Percentiles rank a stretch among this genome's conserved stretches.
Evolutionary conservation across 208 protist species (phyloP).

Genomic region (Leptomonas seymouri): DNA sequence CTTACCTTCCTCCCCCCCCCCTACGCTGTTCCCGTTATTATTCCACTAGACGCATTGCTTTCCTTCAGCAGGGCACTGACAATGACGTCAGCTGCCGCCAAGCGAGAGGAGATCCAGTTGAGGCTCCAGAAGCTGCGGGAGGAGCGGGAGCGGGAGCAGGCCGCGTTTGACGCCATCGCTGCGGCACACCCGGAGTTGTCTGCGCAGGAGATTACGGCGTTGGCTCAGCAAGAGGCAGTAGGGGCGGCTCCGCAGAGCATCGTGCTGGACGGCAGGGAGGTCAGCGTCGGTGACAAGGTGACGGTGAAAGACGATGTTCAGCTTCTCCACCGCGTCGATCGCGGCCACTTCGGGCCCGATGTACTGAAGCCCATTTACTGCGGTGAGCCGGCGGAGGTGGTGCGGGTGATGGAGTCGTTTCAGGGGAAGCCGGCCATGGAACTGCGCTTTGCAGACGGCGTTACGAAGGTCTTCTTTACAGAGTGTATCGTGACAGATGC

Average conservation of each 20-base stretch:
- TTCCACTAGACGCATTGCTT: background rate
- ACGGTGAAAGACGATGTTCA: slow-evolving; percentile 56
- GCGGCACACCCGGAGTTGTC: slow-evolving; percentile 39
- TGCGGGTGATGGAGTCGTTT: slow-evolving; percentile 66
- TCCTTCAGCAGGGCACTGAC: slow-evolving; percentile 1
- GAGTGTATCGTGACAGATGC: slow-evolving; percentile 59
- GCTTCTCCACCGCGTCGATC: slow-evolving; percentile 47
- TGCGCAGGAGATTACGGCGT: slow-evolving; percentile 48
- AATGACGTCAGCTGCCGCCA: slow-evolving; percentile 28
- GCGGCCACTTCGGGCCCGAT: slow-evolving; percentile 63
- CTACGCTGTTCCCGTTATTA: too few species aligned
- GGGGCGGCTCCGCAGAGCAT: slow-evolving; percentile 33
- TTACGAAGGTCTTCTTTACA: slow-evolving; percentile 73
- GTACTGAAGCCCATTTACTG: slow-evolving; percentile 83
- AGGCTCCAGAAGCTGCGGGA: slow-evolving; percentile 66
- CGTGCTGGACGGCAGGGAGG: slow-evolving; percentile 32
- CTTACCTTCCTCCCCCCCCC: too few species aligned
- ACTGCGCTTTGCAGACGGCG: slow-evolving; percentile 83
- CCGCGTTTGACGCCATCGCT: slow-evolving; percentile 64
- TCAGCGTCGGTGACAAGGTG: slow-evolving; percentile 65
- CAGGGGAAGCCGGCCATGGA: slow-evolving; percentile 82
- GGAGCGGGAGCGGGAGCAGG: slow-evolving; percentile 61
- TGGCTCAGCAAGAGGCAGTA: slow-evolving; percentile 45
- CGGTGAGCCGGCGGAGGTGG: slow-evolving; percentile 69
- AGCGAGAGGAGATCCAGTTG: slow-evolving; percentile 74